These are phyloP conservation scores for Argentina anserina DNA, from an alignment of 306 rosid species.

Conservation along the genomic window DNA sequence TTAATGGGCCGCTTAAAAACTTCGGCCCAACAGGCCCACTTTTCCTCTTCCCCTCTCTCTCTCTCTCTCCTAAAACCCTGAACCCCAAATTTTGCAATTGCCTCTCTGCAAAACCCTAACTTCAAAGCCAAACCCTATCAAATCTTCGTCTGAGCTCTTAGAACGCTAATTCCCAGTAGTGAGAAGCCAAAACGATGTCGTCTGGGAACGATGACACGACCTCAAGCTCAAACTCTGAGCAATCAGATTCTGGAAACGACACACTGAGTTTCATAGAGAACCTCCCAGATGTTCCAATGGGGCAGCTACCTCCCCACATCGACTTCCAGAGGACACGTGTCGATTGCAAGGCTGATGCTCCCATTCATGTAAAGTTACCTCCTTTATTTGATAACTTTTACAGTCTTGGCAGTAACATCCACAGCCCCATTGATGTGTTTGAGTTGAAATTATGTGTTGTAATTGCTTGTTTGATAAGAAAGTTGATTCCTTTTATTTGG, in stretches of 20 bases:
- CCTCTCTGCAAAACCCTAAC: conserved; percentile 10
- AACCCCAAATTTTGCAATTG: neutral
- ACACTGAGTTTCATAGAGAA: conserved; percentile 22
- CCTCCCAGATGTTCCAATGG: conserved; percentile 46
- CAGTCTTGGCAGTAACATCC: neutral
- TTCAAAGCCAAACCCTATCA: neutral
- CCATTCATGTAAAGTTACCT: conserved; percentile 29
- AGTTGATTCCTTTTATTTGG: neutral
- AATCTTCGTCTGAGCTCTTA: neutral
- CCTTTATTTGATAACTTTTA: neutral
- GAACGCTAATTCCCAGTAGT: neutral
- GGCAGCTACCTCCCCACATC: conserved; percentile 34
- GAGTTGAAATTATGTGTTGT: neutral
- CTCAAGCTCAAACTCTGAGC: conserved; percentile 21
- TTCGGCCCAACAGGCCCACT: neutral
- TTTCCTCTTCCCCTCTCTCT: neutral
- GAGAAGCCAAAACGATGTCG: conserved; percentile 8
- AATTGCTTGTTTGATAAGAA: neutral
- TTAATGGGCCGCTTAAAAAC: too few species aligned
- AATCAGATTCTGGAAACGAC: conserved; percentile 18
- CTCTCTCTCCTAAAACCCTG: neutral
- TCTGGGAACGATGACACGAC: conserved; percentile 6
- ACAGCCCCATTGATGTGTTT: neutral
- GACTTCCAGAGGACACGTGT: conserved; percentile 49
- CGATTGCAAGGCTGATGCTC: conserved; percentile 48